These are phyloP conservation scores for Cucurbita pepo DNA, from an alignment of 306 rosid species.

Conservation along the genomic window DNA sequence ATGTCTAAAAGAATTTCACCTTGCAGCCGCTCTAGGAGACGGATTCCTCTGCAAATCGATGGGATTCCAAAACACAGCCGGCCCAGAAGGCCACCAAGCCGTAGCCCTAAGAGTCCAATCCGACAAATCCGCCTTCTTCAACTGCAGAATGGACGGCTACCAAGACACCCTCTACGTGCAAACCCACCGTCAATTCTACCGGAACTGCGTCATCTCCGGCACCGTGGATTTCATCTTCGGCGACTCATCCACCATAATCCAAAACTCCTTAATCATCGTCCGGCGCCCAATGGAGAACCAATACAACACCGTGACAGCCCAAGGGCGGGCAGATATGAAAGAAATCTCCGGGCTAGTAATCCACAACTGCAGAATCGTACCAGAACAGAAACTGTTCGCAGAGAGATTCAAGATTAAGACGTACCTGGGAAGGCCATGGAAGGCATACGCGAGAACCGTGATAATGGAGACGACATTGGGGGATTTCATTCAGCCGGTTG, in stretches of 20 bases:
- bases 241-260: slow-evolving; percentile 26
- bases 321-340: slow-evolving; percentile 9
- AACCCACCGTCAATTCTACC: slow-evolving; percentile 46
- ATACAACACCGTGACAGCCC: slow-evolving; percentile 36
- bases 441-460: slow-evolving; percentile 24
- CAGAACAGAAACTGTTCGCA: slow-evolving; percentile 22
- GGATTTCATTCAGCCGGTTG: slow-evolving; percentile 32
- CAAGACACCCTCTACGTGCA: slow-evolving; percentile 62
- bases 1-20: no score
- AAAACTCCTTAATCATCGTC: slow-evolving; percentile 32
- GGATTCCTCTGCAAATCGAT: slow-evolving; percentile 40
- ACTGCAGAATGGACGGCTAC: slow-evolving; percentile 43
- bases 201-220: slow-evolving; percentile 66
- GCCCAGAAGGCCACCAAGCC: slow-evolving; percentile 50
- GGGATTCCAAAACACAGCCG: slow-evolving; percentile 56
- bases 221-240: slow-evolving; percentile 74
- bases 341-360: slow-evolving; percentile 24
- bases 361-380: slow-evolving; percentile 41
- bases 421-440: slow-evolving; percentile 63
- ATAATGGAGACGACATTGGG: slow-evolving; percentile 39
- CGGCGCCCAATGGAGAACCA: slow-evolving; percentile 31
- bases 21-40: slow-evolving; percentile 19
- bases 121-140: slow-evolving; percentile 31
- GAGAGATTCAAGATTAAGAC: slow-evolving; percentile 17
- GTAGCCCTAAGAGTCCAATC: slow-evolving; percentile 62